These are phyloP conservation scores for Calendula officinalis DNA, from an alignment of 129 eudicot genomes.

Conservation along the genomic window DNA sequence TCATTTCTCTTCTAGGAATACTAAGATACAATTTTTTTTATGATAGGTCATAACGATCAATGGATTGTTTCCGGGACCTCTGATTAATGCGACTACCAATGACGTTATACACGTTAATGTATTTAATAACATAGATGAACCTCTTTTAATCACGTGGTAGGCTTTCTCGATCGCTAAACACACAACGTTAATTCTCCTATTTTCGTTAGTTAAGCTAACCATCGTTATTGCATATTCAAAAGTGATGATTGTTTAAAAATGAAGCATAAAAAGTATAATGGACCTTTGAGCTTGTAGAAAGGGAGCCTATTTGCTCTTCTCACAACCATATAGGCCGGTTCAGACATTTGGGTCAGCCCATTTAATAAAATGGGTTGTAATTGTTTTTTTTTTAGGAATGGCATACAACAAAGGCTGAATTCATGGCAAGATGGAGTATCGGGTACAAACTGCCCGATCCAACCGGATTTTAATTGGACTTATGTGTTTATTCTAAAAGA, in stretches of 20 bases:
- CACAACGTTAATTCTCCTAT: too few species aligned
- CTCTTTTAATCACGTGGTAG: slow-evolving; percentile 57
- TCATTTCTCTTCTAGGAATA: background rate
- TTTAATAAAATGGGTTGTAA: slow-evolving; percentile 2
- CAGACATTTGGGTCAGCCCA: background rate
- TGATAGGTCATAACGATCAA: slow-evolving; percentile 58
- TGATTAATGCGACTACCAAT: slow-evolving; percentile 54
- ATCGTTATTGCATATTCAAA: background rate
- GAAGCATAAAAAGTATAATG: background rate
- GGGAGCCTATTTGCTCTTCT: background rate
- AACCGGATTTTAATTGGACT: slow-evolving; percentile 56
- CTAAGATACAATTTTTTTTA: background rate
- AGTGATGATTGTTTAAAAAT: slow-evolving; percentile 1
- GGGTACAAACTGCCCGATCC: slow-evolving; percentile 38
- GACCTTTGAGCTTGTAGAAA: slow-evolving; percentile 11
- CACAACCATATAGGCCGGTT: background rate
- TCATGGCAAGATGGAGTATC: too few species aligned
- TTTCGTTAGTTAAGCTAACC: background rate
- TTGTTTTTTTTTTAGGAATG: slow-evolving; percentile 5
- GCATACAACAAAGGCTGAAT: slow-evolving; percentile 44
- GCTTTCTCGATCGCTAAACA: slow-evolving; percentile 15
- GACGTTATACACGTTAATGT: slow-evolving; percentile 50
- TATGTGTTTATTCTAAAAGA: slow-evolving; percentile 44
- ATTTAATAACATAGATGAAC: slow-evolving; percentile 58
- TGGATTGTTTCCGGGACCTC: slow-evolving; percentile 63